Percentiles rank a stretch among this genome's conserved stretches.
Conservation (phyloP, 306 rosid species). For the Hippophae tibetana region DNA sequence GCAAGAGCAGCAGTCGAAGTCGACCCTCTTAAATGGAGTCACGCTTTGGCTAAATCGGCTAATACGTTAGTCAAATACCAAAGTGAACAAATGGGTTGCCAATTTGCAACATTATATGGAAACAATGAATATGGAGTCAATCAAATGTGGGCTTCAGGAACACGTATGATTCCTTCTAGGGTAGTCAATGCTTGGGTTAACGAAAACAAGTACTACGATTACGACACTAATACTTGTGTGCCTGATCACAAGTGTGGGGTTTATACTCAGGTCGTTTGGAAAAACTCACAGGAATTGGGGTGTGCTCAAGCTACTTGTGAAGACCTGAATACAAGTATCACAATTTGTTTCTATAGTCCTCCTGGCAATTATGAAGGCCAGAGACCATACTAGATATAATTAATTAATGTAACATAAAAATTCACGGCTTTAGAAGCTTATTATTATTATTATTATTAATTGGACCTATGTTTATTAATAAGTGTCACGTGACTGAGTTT, state of each 20-base stretch:
- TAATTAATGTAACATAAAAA: no score
- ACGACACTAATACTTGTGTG: conserved; percentile 36
- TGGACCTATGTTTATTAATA: no score
- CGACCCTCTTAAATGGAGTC: conserved; percentile 44
- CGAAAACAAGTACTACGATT: conserved; percentile 43
- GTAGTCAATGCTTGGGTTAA: conserved; percentile 56
- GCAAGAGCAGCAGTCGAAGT: conserved; percentile 61
- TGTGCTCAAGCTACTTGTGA: conserved; percentile 44
- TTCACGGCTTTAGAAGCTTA: no score
- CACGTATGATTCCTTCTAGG: conserved; percentile 24
- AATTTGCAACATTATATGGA: conserved; percentile 31
- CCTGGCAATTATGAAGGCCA: conserved; percentile 40
- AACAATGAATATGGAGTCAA: conserved; percentile 41
- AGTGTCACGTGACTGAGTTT: no score
- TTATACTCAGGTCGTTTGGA: conserved; percentile 79
- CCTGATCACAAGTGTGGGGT: conserved; percentile 33
- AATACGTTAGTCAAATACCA: conserved; percentile 35
- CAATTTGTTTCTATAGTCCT: conserved; percentile 57
- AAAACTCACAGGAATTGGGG: conserved; percentile 39
- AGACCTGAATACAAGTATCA: conserved; percentile 31
- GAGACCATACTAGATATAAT: conserved; percentile 36
- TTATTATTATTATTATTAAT: no score
- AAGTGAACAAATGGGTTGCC: conserved; percentile 33
- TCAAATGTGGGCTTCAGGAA: conserved; percentile 37
- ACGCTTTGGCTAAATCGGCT: conserved; percentile 33